phyloP scores from a whole-genome alignment of 2,329 filamentous ascomycete genomes.

The Aspergillus sp. region DNA sequence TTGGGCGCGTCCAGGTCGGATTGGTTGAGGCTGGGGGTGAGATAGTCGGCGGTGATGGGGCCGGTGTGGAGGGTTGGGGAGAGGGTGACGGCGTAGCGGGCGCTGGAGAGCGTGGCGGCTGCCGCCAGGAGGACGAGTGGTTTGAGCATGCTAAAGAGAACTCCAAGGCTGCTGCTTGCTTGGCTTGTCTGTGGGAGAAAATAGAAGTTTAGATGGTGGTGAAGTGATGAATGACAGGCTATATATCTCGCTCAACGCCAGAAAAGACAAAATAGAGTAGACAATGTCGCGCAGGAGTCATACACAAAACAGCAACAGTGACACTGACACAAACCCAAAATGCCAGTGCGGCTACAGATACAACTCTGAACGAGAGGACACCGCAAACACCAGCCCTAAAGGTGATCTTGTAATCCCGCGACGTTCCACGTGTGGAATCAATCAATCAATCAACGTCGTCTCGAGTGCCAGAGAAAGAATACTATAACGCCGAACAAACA shows the following conservation, averaged over 20 bases:
- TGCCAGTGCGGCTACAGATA: constrained; percentile 7
- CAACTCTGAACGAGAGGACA: not conserved
- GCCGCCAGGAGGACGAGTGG: not conserved
- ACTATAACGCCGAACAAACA: constrained; percentile 14
- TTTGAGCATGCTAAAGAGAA: not conserved
- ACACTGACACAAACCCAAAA: constrained; percentile 2
- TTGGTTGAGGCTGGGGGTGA: not conserved
- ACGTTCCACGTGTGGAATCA: constrained; percentile 21
- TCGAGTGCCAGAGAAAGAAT: not conserved
- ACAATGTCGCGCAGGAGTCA: constrained; percentile 8
- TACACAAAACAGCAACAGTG: not conserved
- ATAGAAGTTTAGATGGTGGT: not conserved
- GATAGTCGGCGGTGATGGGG: constrained; percentile 12
- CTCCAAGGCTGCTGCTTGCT: not conserved
- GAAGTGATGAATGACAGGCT: not conserved
- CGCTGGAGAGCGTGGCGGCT: not conserved
- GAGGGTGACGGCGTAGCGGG: constrained; percentile 16
- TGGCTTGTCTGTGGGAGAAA: not conserved
- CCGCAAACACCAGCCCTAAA: constrained; percentile 10
- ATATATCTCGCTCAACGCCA: not conserved
- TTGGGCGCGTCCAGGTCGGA: constrained; percentile 33
- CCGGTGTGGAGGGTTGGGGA: not conserved
- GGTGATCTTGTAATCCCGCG: not conserved
- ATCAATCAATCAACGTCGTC: constrained; percentile 7
- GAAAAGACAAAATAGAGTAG: not conserved